Base-by-base conservation (phyloP, 495 filamentous ascomycete species). In the Xylaria acuta region DNA sequence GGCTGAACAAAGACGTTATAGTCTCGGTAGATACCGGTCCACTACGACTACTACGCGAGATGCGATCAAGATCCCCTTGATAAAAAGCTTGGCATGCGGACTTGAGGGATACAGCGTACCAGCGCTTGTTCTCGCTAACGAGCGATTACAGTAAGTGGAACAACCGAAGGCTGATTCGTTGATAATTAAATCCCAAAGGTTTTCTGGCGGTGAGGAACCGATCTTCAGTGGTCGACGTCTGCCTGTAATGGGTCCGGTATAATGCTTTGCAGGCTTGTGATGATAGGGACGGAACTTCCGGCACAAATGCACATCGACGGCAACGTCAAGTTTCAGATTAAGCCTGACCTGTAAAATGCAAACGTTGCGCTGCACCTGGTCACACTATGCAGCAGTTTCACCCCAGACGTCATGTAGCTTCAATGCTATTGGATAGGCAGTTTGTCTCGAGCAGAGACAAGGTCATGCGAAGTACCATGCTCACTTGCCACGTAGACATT, bases 41-140 rank as follows among this genome's bases (percentile, higher is more conserved):
- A 67, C 45, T 30, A 67, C 64, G 32, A 53, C 47, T 43, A 53
- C 64, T 67, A 67, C 65, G 65, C 36, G 54, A 69, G 67, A 69
- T 69, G 53, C 66, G 67, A 69, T 54, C 67, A 47, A 47, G 56
- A 62, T 59, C 43, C 30, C 51, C 40, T 62, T 59, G 54, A 69
- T 40, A 16, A 60, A 62, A 69, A 47, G 56, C 67, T 69, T 69
- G 67, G 67, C 67, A 69, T 69, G 67, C 67, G 49, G 66, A 69
- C 51, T 69, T 18, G 3, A 34, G n/a, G 36, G 49, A 25, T 51
- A 56, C 6, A 22, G 51, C 40, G 66, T 69, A n/a, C 51, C 45
- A 51, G 64, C 64, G 64, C 51, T 69, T 43, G 65, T 51, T 32
- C 60, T 66, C 65, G 45, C 65, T 54, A 67, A 54, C 25, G 14